A percentile compares a stretch with the other conserved stretches of the same genome.
Conservation (phyloP, 2,329 filamentous ascomycete genomes). For the Pseudonectria foliicola region DNA sequence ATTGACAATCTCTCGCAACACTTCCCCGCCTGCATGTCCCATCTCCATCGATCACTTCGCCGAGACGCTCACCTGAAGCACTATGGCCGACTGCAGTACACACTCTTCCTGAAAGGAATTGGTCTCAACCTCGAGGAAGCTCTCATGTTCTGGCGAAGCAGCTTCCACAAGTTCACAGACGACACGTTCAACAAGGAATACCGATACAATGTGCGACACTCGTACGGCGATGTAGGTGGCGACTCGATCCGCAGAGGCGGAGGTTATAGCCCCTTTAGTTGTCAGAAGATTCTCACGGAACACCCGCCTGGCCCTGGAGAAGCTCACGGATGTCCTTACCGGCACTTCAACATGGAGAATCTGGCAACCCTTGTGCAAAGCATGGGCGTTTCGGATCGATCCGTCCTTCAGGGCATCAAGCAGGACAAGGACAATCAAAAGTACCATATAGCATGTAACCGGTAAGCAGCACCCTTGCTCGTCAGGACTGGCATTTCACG, state of each 20-base stretch:
- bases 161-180: slow-evolving; percentile 81
- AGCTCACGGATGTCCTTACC: slow-evolving; percentile 91
- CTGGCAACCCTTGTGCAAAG: slow-evolving; percentile 67
- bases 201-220: slow-evolving; percentile 91
- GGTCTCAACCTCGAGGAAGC: slow-evolving; percentile 88
- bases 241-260: slow-evolving; percentile 79
- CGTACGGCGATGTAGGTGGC: slow-evolving; percentile 90
- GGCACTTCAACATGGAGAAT: slow-evolving; percentile 87
- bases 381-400: slow-evolving; percentile 71
- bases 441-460: slow-evolving; percentile 92
- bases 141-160: slow-evolving; percentile 81
- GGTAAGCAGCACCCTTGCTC: slow-evolving; percentile 39
- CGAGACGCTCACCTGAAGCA: slow-evolving; percentile 91
- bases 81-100: slow-evolving; percentile 87
- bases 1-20: slow-evolving; percentile 74
- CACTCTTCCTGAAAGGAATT: slow-evolving; percentile 92
- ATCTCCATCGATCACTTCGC: slow-evolving; percentile 77
- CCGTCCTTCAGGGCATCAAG: slow-evolving; percentile 70
- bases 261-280: slow-evolving; percentile 87
- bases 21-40: slow-evolving; percentile 91
- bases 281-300: slow-evolving; percentile 90
- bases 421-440: slow-evolving; percentile 85
- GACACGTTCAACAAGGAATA: slow-evolving; percentile 98
- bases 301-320: slow-evolving; percentile 81
- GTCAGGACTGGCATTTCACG: not conserved